Evolutionary conservation across 768 basidiomycete genomes (phyloP), one percentile per base, ranked within the genome.

Genomic region (Leucocoprinus sp.): DNA sequence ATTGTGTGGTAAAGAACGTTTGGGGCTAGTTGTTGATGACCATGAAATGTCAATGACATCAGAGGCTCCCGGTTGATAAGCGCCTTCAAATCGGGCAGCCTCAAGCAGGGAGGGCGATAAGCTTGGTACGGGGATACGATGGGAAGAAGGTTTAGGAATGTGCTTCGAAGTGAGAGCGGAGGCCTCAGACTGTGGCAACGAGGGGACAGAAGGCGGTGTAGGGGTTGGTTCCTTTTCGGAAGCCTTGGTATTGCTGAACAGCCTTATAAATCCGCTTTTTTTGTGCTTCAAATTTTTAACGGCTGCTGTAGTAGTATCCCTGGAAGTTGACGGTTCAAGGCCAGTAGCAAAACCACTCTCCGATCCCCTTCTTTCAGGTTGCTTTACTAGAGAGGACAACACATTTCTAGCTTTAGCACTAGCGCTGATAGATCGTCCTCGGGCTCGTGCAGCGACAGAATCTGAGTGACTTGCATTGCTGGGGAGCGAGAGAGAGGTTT

Each of bases 191-290:
- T 42, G 28, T 41, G 46, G 46, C 21, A 37, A 19, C 8, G 17
- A 54, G 45, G 53, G 29, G 31, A 43, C 37, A 43, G 52, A 33
- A 39, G 26, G 42, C 50, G 17, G 22, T 43, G 85, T 70, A 14
- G 84, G 79, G 5, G 79, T 79, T 1, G 74, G 73, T 47, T 57
- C 63, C 17, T 75, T 70, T 33, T 75, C 73, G 55, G 62, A 68
- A n/a, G 11, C 31, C 34, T 78, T 63, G 14, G 71, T 70, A 54
- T 81, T 78, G 5, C 46, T 34, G 57, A 90, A 88, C 8, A 91
- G 63, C 41, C 82, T 70, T 80, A 90, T 76, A 57, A 91, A 86
- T 6, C 74, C 87, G 51, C 86, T 89, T 60, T 83, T 89, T 68
- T 84, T 88, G 49, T 82, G 82, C 54, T 76, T 85, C 40, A 90